Conservation (phyloP, 768 basidiomycete genomes). For the Melanogaster broomeanus region DNA sequence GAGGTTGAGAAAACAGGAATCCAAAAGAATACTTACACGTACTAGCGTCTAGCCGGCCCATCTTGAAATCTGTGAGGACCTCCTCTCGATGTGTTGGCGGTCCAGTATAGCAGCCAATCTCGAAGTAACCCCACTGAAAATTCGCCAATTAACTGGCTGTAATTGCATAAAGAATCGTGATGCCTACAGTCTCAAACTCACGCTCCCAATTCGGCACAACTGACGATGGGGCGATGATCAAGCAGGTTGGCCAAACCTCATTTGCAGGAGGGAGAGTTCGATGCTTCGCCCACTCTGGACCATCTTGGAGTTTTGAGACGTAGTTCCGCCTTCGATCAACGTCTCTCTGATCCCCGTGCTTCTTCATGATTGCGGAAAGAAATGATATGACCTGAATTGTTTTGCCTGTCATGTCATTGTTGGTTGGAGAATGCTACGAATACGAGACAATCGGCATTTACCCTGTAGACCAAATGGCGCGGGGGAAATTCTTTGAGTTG, state of each 20-base stretch:
- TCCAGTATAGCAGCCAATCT: constrained; percentile 73
- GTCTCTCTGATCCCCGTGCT: constrained; percentile 67
- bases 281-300: constrained; percentile 49
- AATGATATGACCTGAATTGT: constrained; percentile 93
- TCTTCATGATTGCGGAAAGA: constrained; percentile 90
- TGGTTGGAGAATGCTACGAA: constrained; percentile 2
- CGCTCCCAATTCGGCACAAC: constrained; percentile 89
- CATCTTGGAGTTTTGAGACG: constrained; percentile 68
- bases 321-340: constrained; percentile 62
- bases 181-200: constrained; percentile 76
- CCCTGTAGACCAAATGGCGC: constrained; percentile 19
- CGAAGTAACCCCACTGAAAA: constrained; percentile 90
- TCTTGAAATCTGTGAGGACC: constrained; percentile 69
- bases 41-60: constrained; percentile 87
- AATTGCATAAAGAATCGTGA: not conserved
- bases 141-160: not conserved
- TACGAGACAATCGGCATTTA: constrained; percentile 9
- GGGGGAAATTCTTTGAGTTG: not conserved
- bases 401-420: constrained; percentile 57
- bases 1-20: not conserved
- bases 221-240: constrained; percentile 85
- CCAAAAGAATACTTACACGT: constrained; percentile 26
- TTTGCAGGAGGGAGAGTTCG: constrained; percentile 66
- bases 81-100: constrained; percentile 49
- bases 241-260: constrained; percentile 78